phyloP scores from a whole-genome alignment of 768 basidiomycete species.

The Crassisporium funariophilum region DNA sequence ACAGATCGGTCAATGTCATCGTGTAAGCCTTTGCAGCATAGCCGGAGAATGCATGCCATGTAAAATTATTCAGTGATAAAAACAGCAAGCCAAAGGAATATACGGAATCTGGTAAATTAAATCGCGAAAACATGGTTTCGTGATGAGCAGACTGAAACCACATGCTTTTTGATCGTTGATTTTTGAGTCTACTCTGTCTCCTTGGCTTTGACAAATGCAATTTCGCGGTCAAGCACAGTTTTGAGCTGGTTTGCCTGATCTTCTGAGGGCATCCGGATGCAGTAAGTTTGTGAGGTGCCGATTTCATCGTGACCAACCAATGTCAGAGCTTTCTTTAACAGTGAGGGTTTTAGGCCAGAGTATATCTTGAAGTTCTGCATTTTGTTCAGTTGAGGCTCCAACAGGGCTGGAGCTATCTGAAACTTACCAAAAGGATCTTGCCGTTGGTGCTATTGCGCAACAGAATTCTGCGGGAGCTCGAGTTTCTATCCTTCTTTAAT shows the following conservation, averaged over 20 bases:
- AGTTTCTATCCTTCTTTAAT: slow-evolving; percentile 74
- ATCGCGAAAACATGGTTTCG: background rate
- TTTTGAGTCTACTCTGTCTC: slow-evolving; percentile 11
- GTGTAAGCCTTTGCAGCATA: too few species aligned
- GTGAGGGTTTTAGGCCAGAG: slow-evolving; percentile 53
- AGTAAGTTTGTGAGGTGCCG: slow-evolving; percentile 59
- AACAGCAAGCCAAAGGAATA: too few species aligned
- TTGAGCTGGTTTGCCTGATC: slow-evolving; percentile 59
- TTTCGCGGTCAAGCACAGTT: slow-evolving; percentile 62
- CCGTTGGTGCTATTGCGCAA: slow-evolving; percentile 76
- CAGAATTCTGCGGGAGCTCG: slow-evolving; percentile 57
- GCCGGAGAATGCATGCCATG: too few species aligned
- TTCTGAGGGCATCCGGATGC: slow-evolving; percentile 60
- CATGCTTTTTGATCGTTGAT: too few species aligned
- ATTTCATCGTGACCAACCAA: slow-evolving; percentile 76
- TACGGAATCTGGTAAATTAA: too few species aligned
- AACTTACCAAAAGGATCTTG: slow-evolving; percentile 71
- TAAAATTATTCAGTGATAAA: slow-evolving; percentile 9
- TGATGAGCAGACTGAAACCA: too few species aligned
- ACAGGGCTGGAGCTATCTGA: slow-evolving; percentile 1
- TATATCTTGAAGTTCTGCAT: slow-evolving; percentile 75
- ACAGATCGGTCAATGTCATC: too few species aligned
- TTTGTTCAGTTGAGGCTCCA: slow-evolving; percentile 6
- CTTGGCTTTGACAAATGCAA: slow-evolving; percentile 49
- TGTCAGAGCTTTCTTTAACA: slow-evolving; percentile 53